Percentiles rank a stretch among this genome's conserved stretches.
Conservation (phyloP, 176 grass and related monocot species). For the Puya raimondii region DNA sequence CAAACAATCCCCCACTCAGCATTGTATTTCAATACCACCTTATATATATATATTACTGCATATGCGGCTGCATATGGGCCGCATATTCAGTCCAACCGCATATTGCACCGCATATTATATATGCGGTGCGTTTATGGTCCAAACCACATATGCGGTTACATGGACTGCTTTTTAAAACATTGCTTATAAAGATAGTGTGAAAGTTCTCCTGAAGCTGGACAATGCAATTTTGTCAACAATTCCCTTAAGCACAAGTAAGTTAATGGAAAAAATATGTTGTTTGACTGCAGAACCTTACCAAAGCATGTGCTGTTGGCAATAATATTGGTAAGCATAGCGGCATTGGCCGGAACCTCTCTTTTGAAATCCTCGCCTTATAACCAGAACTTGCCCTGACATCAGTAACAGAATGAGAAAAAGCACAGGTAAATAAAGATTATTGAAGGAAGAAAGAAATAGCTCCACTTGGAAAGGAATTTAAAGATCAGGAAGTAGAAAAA, state of each 20-base stretch:
- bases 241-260: neutral
- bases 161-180: too few relatives aligned
- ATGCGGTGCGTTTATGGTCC: too few relatives aligned
- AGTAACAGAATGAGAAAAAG: slow-evolving; percentile 35
- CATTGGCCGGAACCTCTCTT: slow-evolving; percentile 84
- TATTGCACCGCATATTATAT: too few relatives aligned
- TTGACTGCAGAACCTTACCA: slow-evolving; percentile 42
- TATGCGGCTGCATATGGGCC: too few relatives aligned
- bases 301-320: slow-evolving; percentile 73
- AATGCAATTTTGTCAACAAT: neutral
- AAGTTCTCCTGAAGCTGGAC: neutral
- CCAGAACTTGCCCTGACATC: slow-evolving; percentile 43
- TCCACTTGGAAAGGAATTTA: neutral
- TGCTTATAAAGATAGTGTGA: neutral
- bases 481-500: slow-evolving; percentile 3
- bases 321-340: slow-evolving; percentile 77
- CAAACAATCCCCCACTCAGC: too few relatives aligned
- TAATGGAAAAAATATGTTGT: neutral
- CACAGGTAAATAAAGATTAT: slow-evolving; percentile 18
- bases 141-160: too few relatives aligned
- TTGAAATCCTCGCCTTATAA: slow-evolving; percentile 41
- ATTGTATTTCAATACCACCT: too few relatives aligned
- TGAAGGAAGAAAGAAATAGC: slow-evolving; percentile 4
- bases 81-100: too few relatives aligned
- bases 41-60: too few relatives aligned